phyloP scores from a whole-genome alignment of 106 monocot species.

The Triglochin maritima region DNA sequence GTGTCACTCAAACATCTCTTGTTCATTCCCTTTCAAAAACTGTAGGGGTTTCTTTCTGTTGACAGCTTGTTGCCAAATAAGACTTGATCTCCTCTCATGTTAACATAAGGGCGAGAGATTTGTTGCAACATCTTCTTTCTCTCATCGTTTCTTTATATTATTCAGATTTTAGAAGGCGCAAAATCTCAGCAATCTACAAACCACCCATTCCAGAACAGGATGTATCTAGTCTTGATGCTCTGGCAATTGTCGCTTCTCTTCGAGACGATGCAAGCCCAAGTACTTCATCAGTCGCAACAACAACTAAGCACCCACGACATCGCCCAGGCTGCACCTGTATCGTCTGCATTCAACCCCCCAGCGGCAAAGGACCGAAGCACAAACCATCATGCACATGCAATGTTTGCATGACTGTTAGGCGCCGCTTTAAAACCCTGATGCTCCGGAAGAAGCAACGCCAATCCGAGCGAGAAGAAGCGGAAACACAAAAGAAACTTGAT shows the following conservation, averaged over 20 bases:
- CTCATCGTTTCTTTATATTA: too few relatives aligned
- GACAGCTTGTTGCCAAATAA: background rate
- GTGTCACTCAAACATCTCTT: too few relatives aligned
- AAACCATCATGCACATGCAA: slow-evolving; percentile 68
- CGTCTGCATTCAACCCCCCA: slow-evolving; percentile 93
- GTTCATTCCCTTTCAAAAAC: too few relatives aligned
- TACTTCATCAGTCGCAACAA: slow-evolving; percentile 34
- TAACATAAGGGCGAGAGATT: too few relatives aligned
- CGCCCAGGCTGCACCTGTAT: slow-evolving; percentile 91
- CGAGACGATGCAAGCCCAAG: slow-evolving; percentile 38
- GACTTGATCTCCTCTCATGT: too few relatives aligned
- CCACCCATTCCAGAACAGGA: slow-evolving; percentile 29
- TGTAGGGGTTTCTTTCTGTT: background rate
- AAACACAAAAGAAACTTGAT: slow-evolving; percentile 25
- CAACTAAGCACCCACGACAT: slow-evolving; percentile 81
- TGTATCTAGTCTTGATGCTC: slow-evolving; percentile 42
- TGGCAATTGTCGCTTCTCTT: slow-evolving; percentile 40
- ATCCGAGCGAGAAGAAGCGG: slow-evolving; percentile 56
- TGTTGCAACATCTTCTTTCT: too few relatives aligned
- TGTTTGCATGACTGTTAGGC: slow-evolving; percentile 79
- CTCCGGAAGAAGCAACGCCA: slow-evolving; percentile 82
- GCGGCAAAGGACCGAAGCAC: slow-evolving; percentile 94
- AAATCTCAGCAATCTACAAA: slow-evolving; percentile 15
- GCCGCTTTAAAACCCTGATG: slow-evolving; percentile 92
- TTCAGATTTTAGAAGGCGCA: slow-evolving; percentile 64